Evolutionary conservation across 306 rosid genomes (phyloP), one percentile per base, ranked within the genome.

Genomic region (Prunus mume): DNA sequence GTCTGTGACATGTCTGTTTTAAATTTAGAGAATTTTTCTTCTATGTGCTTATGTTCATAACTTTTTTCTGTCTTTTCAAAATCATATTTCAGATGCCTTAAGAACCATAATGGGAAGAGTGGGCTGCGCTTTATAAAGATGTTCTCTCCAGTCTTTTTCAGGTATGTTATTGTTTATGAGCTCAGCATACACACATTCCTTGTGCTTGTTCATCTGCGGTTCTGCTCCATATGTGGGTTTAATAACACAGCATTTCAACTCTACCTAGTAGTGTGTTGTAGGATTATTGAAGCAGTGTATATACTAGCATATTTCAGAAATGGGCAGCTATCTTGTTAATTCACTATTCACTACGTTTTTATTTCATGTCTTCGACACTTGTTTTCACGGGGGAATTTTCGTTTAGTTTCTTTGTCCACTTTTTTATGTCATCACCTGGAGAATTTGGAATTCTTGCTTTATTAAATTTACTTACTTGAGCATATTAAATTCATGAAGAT

Each of bases 21-120:
- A 32, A 32, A 32, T 38, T 58, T 4, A 22, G 38, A 71, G 49
- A 71, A 28, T 3, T 41, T 71, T 57, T 57, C 18, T 34, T 71
- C 15, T 32, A 24, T 63, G 43, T 22, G 12, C 46, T 46, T 30
- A 11, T 41, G n/a, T 50, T 9, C 50, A 41, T 68, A 15, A 17
- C 49, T 76, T 50, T 22, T 69, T 28, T 46, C 38, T 32, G 38
- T 80, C 25, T 32, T 32, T 32, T 32, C 38, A 32, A 32, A 32
- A 62, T 47, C 12, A 57, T 75, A 71, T 87, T 83, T 61, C 97
- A 95, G 99, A 95, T 95, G 97, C 97, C 79, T 87, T 92, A 65
- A 88, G 87, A 87, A 95, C 97, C 83, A 95, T 95, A 78, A 66
- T 87, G 85, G 90, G 92, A 86, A 85, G 97, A 97, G 65, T 88